Evolutionary conservation across 805 yeast genomes (phyloP), one percentile per base, ranked within the genome.

Genomic region (Vanderwaltozyma yarrowii): DNA sequence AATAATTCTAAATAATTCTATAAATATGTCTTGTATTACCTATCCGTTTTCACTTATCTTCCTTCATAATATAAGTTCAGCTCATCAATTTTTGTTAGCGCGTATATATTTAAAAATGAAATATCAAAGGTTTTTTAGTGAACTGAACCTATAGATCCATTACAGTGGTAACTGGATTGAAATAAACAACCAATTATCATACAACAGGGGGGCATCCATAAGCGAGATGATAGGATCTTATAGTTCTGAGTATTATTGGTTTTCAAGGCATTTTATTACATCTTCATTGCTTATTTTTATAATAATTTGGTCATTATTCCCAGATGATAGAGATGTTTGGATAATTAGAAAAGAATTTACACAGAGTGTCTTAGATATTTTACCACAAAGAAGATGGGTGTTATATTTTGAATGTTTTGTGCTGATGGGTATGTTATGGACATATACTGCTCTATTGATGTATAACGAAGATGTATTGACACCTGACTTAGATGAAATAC

Each of bases 341-440:
- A 34, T 40, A 28, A 34, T 42, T 37, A 15, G 20, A 30, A 17
- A 39, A 73, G 28, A 44, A 51, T n/a, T 49, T 71, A 26, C 70
- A 81, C 30, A 68, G 75, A 40, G 49, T 49, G 8, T 46, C 75
- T 23, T 78, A 76, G 14, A 73, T 80, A 15, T 73, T 70, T 50
- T 87, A 78, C 97, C 97, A 0, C 82, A 89, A 24, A 69, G 94
- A 46, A 82, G 88, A 78, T 92, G 97, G 98, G 79, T 94, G 2
- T 54, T 83, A 26, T 82, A 85, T 1, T 58, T 83, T 2, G 95
- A 96, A 4, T 68, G 84, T 12, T 74, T 74, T 46, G 68, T 80
- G 5, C 60, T 89, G 23, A 75, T 84, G 69, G 56, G 69, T 10
- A 78, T 88, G 86, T 61, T 78, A 14, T 87, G 74, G 52, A 72